Evolutionary conservation across 2,329 filamentous ascomycete genomes (phyloP), one percentile per base, ranked within the genome.

Genomic region (Alternaria infectoria): DNA sequence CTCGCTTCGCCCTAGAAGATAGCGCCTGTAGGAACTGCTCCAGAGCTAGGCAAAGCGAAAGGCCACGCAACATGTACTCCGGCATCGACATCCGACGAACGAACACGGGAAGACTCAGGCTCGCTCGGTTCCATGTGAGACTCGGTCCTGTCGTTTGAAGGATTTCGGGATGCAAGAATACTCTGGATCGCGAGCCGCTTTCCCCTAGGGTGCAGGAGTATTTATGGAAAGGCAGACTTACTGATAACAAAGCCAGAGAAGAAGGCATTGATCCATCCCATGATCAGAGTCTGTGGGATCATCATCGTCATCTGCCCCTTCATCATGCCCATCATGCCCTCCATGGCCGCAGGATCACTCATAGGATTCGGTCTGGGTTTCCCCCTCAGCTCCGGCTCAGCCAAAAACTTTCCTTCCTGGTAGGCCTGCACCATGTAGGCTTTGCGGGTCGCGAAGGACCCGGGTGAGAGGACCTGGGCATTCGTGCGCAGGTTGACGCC

Each of bases 271-370:
- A 99, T 98, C 96, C 96, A 99, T 70, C 95, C 96, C 96, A 99
- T 99, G 72, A 99, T 99, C 78, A 99, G 83, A 6, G 94, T 98
- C 82, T 99, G 97, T 52, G 96, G 96, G 62, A 99, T 93, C 85
- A 99, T 98, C 96, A 98, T 99, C 69, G 96, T 95, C 92, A 99
- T 97, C 79, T 99, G 97, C 61, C 94, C 94, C 88, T 99, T 99
- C 93, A 99, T 97, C 93, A 97, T 97, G 71, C 96, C 95, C 96
- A 99, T 99, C 96, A 99, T 99, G 71, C 94, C 95, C 78, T 99
- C 96, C 96, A 99, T 99, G 62, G 93, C 93, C 51, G 91, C 91
- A 21, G 96, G 96, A 80, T 99, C 96, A 11, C 91, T 92, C 88
- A 99, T 93, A 5, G 96, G 96, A 82, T 98, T 99, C 40, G 93